phyloP scores from a whole-genome alignment of 306 rosid genomes.

The Pueraria montana region DNA sequence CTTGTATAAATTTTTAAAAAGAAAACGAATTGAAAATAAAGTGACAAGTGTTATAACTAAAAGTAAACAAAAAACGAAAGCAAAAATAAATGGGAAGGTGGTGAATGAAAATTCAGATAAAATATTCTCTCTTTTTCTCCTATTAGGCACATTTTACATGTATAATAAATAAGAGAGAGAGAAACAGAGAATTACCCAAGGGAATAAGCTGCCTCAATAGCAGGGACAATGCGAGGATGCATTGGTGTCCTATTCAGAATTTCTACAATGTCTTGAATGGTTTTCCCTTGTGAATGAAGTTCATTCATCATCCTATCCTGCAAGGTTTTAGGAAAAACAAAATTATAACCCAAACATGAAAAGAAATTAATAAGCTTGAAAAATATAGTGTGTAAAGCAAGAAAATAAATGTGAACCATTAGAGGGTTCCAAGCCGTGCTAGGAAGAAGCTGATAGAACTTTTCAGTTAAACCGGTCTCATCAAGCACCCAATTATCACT shows the following conservation, averaged over 20 bases:
- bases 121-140: neutral
- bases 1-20: no score
- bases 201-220: conserved; percentile 66
- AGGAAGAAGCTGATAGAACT: conserved; percentile 68
- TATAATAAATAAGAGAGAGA: neutral
- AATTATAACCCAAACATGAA: neutral
- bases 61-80: no score
- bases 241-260: conserved; percentile 62
- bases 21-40: no score
- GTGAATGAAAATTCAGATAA: no score
- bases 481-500: conserved; percentile 81
- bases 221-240: conserved; percentile 60
- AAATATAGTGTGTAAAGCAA: neutral
- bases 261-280: conserved; percentile 56
- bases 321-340: no score
- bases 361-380: neutral
- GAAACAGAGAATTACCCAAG: conserved; percentile 55
- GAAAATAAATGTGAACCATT: conserved; percentile 64
- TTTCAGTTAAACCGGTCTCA: conserved; percentile 55
- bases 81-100: no score
- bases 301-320: conserved; percentile 70
- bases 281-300: conserved; percentile 67
- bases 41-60: no score
- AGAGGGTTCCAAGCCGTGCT: conserved; percentile 67
- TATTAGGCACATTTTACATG: neutral